These are phyloP conservation scores for Scedosporium minutisporum DNA, from an alignment of 2,329 filamentous ascomycete species.

Conservation along the genomic window DNA sequence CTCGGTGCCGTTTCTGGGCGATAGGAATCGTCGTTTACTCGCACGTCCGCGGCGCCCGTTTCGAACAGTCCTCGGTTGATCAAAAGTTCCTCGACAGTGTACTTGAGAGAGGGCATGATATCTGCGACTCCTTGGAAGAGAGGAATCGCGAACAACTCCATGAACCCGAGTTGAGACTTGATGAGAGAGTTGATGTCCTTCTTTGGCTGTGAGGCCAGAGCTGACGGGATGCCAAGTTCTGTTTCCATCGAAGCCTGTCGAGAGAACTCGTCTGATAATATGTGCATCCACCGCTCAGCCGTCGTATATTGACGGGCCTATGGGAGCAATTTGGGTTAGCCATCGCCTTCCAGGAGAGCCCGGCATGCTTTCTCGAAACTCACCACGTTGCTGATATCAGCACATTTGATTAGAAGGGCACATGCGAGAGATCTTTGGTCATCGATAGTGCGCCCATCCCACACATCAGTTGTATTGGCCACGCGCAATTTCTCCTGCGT, in stretches of 20 bases:
- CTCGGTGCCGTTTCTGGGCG: not conserved
- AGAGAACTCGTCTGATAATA: slow-evolving; percentile 91
- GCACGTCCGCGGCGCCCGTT: slow-evolving; percentile 12
- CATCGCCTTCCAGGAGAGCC: not conserved
- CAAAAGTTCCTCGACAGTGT: slow-evolving; percentile 63
- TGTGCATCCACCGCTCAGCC: slow-evolving; percentile 81
- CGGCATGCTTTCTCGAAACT: slow-evolving; percentile 26
- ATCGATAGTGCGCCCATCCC: slow-evolving; percentile 66
- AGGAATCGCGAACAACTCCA: slow-evolving; percentile 90
- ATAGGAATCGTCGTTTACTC: not conserved
- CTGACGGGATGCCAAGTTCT: slow-evolving; percentile 78
- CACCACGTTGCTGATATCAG: slow-evolving; percentile 97
- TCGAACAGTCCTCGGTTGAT: slow-evolving; percentile 15
- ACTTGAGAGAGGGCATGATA: slow-evolving; percentile 74
- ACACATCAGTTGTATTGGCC: slow-evolving; percentile 54
- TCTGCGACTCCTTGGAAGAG: slow-evolving; percentile 83
- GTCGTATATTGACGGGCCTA: slow-evolving; percentile 75
- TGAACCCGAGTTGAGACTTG: slow-evolving; percentile 87
- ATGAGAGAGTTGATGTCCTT: slow-evolving; percentile 75
- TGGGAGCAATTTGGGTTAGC: slow-evolving; percentile 15
- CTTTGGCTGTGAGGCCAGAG: slow-evolving; percentile 74
- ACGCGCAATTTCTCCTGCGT: slow-evolving; percentile 68
- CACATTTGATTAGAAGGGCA: slow-evolving; percentile 90
- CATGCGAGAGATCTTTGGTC: slow-evolving; percentile 75
- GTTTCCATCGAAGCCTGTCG: slow-evolving; percentile 87